Percentiles rank a stretch among this genome's conserved stretches.
Conservation (phyloP, 257 asterid species). For the Solanum corneliomulleri region DNA sequence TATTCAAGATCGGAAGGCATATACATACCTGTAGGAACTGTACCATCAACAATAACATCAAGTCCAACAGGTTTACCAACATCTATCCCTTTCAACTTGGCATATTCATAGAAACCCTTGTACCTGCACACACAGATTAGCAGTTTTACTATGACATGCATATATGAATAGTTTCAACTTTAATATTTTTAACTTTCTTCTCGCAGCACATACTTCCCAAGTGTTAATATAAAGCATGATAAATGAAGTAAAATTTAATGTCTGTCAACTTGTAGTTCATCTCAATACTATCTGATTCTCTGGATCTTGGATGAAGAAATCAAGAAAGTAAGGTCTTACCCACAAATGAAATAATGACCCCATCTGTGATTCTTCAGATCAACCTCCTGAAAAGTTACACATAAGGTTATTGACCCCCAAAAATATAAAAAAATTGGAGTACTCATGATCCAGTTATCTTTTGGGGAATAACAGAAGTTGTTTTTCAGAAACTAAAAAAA, state of each 20-base stretch:
- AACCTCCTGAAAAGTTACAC: slow-evolving; percentile 45
- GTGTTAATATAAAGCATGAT: background rate
- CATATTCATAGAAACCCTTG: slow-evolving; percentile 84
- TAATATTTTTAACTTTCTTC: background rate
- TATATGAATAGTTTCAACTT: background rate
- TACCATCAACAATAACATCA: slow-evolving; percentile 80
- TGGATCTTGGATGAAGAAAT: background rate
- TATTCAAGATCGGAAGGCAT: background rate
- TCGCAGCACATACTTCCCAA: background rate
- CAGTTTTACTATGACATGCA: background rate
- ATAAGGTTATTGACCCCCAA: background rate
- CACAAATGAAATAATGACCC: slow-evolving; percentile 93
- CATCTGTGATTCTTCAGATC: slow-evolving; percentile 80
- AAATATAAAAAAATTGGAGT: background rate
- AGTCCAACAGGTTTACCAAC: slow-evolving; percentile 55
- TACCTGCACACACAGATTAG: slow-evolving; percentile 34
- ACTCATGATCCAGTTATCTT: background rate
- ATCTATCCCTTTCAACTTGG: slow-evolving; percentile 55
- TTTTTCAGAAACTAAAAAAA: background rate
- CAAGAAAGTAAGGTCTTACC: slow-evolving; percentile 32
- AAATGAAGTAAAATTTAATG: background rate
- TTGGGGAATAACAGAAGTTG: background rate
- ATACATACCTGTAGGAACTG: slow-evolving; percentile 81
- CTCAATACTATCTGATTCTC: background rate
- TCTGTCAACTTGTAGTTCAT: background rate